Evolutionary conservation across 2,329 filamentous ascomycete genomes (phyloP), one percentile per base, ranked within the genome.

Genomic region (Cadophora sp.): DNA sequence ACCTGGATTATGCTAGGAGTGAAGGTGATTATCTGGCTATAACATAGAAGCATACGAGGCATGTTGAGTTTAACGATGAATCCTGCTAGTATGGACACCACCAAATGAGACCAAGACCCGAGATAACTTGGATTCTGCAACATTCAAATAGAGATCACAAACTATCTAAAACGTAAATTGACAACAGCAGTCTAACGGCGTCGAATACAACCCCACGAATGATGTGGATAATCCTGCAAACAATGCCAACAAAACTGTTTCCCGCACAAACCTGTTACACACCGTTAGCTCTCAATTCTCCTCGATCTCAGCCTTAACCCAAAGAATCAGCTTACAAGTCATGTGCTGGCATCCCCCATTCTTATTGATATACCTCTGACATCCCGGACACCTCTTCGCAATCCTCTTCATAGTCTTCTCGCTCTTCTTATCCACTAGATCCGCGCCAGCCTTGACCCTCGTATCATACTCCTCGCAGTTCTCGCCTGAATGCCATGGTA

Each of bases 341-440:
- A 73, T 73, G 64, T 71, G 67, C 7, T 58, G 48, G 53, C 71
- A 73, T 12, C 70, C 70, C 0, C 70, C 71, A 66, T 69, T 66
- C 67, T 72, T 73, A 48, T 68, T 71, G 22, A 72, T 71, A 51
- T 50, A 69, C 31, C 67, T 56, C 46, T 67, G 24, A 55, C 71
- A 72, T 9, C 65, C 65, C 19, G 71, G 71, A 59, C 71, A 73
- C 24, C 56, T 65, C 62, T 73, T 73, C 24, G 71, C 66, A 46
- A 69, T 67, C 65, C 63, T 71, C 53, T 34, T 62, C 16, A 73
- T 66, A 12, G 65, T 65, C 55, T 67, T 70, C 67, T 71, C 64
- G 11, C 62, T 72, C 62, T 64, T 68, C 59, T 56, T 68, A 2
- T 70, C 65, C n/a, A 26, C 26, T 8, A 56, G 55, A 24, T 37